phyloP scores from a whole-genome alignment of 495 filamentous ascomycete species.

The Neurospora sp. region DNA sequence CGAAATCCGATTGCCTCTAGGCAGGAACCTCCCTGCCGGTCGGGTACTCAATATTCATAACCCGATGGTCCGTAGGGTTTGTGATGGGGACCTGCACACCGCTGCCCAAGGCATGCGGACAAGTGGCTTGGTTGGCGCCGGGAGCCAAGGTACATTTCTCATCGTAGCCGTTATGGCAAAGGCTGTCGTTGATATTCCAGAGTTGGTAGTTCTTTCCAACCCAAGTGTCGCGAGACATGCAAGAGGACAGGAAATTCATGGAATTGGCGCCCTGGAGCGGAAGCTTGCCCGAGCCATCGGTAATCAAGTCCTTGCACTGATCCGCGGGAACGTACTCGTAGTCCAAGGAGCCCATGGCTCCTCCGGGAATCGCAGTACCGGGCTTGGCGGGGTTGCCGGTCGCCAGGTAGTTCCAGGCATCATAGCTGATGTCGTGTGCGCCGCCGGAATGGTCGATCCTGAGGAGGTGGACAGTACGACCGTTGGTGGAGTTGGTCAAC shows the following conservation, averaged over 20 bases:
- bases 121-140: conserved; percentile 10
- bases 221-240: conserved; percentile 15
- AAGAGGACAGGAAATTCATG: conserved; percentile 26
- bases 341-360: conserved; percentile 14
- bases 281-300: conserved; percentile 20
- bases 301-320: conserved; percentile 18
- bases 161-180: conserved; percentile 21
- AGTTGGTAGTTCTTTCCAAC: conserved; percentile 20
- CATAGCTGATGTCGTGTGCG: conserved; percentile 28
- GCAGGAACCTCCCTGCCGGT: not conserved
- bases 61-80: not conserved
- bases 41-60: not conserved
- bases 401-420: conserved; percentile 30
- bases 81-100: not conserved
- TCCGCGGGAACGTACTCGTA: conserved; percentile 16
- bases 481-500: conserved; percentile 9
- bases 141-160: conserved; percentile 23
- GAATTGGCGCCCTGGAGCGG: conserved; percentile 26
- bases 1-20: too few relatives aligned
- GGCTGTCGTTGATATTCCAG: conserved; percentile 20
- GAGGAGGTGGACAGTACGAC: conserved; percentile 21
- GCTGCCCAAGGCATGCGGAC: not conserved
- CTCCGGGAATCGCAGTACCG: conserved; percentile 16
- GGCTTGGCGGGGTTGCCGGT: conserved; percentile 22
- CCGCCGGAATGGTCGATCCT: conserved; percentile 27